Evolutionary conservation across 2,329 filamentous ascomycete species (phyloP), one percentile per base, ranked within the genome.

Genomic region (Cladophialophora yegresii): DNA sequence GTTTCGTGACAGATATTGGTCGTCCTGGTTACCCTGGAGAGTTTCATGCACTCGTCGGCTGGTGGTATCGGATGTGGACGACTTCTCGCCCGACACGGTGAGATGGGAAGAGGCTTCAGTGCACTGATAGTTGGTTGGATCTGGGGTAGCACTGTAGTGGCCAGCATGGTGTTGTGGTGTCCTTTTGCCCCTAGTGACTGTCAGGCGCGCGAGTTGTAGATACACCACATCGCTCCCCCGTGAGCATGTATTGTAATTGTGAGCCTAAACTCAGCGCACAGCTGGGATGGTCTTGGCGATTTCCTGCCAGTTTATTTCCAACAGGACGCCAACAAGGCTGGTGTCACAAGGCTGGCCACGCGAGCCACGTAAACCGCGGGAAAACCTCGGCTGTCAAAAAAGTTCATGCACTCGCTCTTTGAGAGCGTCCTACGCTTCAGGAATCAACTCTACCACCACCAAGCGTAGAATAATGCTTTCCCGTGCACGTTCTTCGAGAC

Each of bases 381-480:
- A 26, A 50, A 50, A 50, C 47, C 22, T 50, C 47, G 47, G 47
- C 36, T 43, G 22, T 50, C 47, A 26, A 50, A 47, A 28, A 28
- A 20, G 36, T 57, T 28, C 5, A 36, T 28, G 26, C 9, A 26
- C 8, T 28, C 36, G 28, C 36, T 28, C 22, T n/a, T 26, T 10
- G 26, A 4, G 22, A 7, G 13, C 36, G 36, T 43, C 13, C 13
- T 7, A 43, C 30, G 8, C 1, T 59, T 36, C 57, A 43, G 6
- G 26, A 20, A 6, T 36, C 47, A 12, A 22, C 5, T 12, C 22
- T 50, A n/a, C 20, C 20, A 4, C 47, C 26, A n/a, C 47, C 10
- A 50, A 28, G 13, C 20, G 22, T 26, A 22, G 22, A 12, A 58
- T 22, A 30, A 70, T 70, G 68, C 55, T 68, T 22, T 60, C 61